Evolutionary conservation across 2,329 filamentous ascomycete genomes (phyloP).

Genomic region (Blastomyces parvus): DNA sequence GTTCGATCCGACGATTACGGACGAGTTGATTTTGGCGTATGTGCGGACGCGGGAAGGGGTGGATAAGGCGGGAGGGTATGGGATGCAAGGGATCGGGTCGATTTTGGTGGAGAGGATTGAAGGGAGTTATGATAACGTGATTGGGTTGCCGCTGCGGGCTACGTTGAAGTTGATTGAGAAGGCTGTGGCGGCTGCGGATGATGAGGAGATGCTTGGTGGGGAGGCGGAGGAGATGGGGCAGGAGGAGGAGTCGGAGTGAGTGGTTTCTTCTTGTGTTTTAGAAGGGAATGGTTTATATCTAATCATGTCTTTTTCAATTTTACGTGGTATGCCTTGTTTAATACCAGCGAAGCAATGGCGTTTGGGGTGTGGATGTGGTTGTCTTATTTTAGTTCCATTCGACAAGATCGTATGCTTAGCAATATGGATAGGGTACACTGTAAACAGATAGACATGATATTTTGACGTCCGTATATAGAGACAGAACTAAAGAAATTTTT

Average conservation of each 20-base stretch:
- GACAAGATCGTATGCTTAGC: not conserved
- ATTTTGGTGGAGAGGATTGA: slow-evolving; percentile 84
- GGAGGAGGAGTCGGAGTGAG: slow-evolving; percentile 19
- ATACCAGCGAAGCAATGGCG: not conserved
- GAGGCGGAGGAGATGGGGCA: slow-evolving; percentile 36
- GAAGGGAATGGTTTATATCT: not conserved
- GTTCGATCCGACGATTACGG: slow-evolving; percentile 65
- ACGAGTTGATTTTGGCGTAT: slow-evolving; percentile 69
- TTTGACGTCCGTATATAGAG: not conserved
- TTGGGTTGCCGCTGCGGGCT: slow-evolving; percentile 74
- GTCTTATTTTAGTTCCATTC: not conserved
- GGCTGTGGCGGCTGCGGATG: slow-evolving; percentile 66
- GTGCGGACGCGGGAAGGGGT: slow-evolving; percentile 72
- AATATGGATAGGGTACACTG: not conserved
- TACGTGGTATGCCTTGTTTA: not conserved
- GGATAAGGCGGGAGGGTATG: slow-evolving; percentile 95
- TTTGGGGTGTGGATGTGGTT: not conserved
- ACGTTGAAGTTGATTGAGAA: slow-evolving; percentile 77
- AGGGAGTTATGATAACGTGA: slow-evolving; percentile 85
- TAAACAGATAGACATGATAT: slow-evolving; percentile 1
- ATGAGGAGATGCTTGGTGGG: slow-evolving; percentile 47
- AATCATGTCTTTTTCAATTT: not conserved
- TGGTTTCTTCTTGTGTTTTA: not conserved
- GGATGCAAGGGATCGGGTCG: slow-evolving; percentile 78
- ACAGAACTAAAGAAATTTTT: not conserved